Evolutionary conservation across 495 filamentous ascomycete species (phyloP).

Genomic region (Daldinia grandis): DNA sequence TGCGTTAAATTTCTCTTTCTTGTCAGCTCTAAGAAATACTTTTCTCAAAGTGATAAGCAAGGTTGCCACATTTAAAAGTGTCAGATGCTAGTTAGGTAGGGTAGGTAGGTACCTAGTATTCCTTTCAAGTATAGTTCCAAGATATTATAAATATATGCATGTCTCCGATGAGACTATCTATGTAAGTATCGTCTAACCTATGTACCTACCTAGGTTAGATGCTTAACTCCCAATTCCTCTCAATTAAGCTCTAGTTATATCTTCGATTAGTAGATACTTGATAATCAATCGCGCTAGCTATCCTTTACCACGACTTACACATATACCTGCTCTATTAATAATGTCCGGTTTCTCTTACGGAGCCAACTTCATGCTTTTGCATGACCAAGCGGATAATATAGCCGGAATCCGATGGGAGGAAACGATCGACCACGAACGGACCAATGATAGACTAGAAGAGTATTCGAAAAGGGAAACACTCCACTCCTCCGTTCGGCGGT

Average conservation of each 20-base stretch:
- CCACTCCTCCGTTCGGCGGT: constrained; percentile 32
- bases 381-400: constrained; percentile 22
- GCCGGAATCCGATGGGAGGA: constrained; percentile 33
- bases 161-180: too few species aligned
- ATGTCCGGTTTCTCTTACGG: background rate
- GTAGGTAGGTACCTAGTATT: background rate
- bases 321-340: background rate
- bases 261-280: background rate
- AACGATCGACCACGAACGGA: constrained; percentile 7
- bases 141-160: background rate
- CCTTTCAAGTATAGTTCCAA: background rate
- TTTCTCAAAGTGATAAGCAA: background rate
- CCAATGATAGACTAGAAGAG: constrained; percentile 22
- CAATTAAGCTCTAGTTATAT: too few species aligned
- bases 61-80: background rate
- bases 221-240: too few species aligned
- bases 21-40: background rate
- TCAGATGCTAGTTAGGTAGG: background rate
- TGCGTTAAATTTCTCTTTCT: background rate
- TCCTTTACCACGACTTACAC: background rate
- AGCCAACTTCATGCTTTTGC: background rate
- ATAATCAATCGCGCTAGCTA: background rate
- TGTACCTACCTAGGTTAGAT: too few species aligned
- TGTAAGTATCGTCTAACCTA: too few species aligned
- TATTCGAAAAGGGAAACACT: constrained; percentile 22